phyloP scores from a whole-genome alignment of 805 yeast species.

The Myxozyma kluyveri region DNA sequence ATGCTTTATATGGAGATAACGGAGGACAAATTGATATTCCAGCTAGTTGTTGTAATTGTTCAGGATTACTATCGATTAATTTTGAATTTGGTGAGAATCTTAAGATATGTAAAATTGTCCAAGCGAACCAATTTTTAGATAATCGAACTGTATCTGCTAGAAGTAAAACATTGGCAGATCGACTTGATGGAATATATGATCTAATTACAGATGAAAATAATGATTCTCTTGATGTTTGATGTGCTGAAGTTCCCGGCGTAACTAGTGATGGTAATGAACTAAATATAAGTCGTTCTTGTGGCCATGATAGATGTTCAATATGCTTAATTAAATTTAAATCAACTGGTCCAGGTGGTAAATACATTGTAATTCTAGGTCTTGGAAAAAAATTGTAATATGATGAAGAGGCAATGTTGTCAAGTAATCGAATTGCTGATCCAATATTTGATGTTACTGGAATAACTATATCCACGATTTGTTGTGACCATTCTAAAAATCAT shows the following conservation, averaged over 20 bases:
- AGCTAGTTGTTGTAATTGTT: conserved; percentile 5
- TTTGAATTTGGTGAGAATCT: conserved; percentile 8
- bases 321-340: conserved; percentile 19
- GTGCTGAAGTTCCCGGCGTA: conserved; percentile 1
- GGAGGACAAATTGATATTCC: conserved; percentile 22
- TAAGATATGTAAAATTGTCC: conserved; percentile 9
- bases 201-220: conserved; percentile 16
- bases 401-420: conserved; percentile 15
- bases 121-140: conserved; percentile 23
- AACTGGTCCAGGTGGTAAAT: conserved; percentile 25
- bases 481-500: conserved; percentile 17
- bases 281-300: conserved; percentile 22
- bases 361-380: conserved; percentile 25
- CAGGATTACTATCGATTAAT: conserved; percentile 9
- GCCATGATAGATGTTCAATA: conserved; percentile 20
- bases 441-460: conserved; percentile 21
- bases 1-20: background rate
- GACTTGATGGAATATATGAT: conserved; percentile 20
- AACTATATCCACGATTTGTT: conserved; percentile 22
- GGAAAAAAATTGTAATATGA: conserved; percentile 24
- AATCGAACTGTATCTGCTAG: conserved; percentile 22
- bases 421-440: conserved; percentile 22
- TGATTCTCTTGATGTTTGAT: conserved; percentile 6
- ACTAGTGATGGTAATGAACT: conserved; percentile 7
- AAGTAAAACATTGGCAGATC: conserved; percentile 17